Conservation (phyloP, 495 filamentous ascomycete species). For the Cairneyella variabilis region DNA sequence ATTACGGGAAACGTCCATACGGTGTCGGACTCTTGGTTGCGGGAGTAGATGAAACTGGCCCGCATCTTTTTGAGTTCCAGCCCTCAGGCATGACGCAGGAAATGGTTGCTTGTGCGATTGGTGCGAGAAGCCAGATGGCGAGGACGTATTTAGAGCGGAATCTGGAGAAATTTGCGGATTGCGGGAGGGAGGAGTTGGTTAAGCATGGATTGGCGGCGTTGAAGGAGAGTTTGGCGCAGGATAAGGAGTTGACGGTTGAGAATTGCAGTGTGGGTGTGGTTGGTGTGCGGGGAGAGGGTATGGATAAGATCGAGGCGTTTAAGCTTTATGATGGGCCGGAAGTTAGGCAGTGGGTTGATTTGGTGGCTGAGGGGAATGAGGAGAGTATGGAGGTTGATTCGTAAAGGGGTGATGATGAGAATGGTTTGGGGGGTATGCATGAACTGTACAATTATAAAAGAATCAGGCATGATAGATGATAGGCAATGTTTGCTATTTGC, state of each 20-base stretch:
- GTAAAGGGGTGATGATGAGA: conserved; percentile 36
- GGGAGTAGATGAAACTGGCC: conserved; percentile 87
- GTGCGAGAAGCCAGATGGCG: conserved; percentile 93
- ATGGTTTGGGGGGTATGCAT: too few species aligned
- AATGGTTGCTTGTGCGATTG: conserved; percentile 93
- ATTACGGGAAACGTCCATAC: conserved; percentile 95
- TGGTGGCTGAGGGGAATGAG: conserved; percentile 55
- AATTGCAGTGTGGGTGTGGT: conserved; percentile 90
- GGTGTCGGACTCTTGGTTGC: conserved; percentile 92
- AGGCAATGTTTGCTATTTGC: neutral
- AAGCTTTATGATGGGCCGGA: conserved; percentile 89
- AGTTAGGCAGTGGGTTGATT: conserved; percentile 72
- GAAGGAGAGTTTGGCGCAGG: conserved; percentile 93
- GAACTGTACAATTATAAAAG: conserved; percentile 10
- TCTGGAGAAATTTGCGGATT: conserved; percentile 71
- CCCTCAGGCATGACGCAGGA: conserved; percentile 93
- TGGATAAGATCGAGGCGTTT: conserved; percentile 68
- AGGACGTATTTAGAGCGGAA: conserved; percentile 93
- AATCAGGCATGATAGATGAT: conserved; percentile 7
- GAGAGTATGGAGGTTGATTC: conserved; percentile 84
- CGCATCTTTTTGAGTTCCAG: conserved; percentile 98
- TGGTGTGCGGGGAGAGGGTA: conserved; percentile 57
- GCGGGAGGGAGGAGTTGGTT: conserved; percentile 77
- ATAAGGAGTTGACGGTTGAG: conserved; percentile 94
- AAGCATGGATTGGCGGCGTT: conserved; percentile 85